A percentile compares a stretch with the other conserved stretches of the same genome.
Conservation (phyloP, 768 basidiomycete species). For the Cyclocybe cylindracea region DNA sequence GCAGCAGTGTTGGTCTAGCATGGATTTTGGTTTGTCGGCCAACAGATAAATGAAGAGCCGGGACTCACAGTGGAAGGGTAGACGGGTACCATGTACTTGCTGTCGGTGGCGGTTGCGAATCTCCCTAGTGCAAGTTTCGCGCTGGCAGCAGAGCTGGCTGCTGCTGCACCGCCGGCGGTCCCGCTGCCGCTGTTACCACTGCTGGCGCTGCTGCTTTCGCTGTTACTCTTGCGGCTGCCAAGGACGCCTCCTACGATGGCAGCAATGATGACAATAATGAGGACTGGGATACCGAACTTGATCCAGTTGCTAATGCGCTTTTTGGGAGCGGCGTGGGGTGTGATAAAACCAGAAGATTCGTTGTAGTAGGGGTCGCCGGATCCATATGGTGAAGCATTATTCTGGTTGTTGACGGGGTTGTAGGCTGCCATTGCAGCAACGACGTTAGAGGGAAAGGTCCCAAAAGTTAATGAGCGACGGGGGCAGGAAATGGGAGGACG, state of each 20-base stretch:
- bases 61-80: conserved; percentile 85
- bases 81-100: conserved; percentile 76
- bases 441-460: conserved; percentile 20
- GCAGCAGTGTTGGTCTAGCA: conserved; percentile 72
- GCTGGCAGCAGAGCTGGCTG: conserved; percentile 57
- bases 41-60: conserved; percentile 2
- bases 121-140: conserved; percentile 62
- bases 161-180: conserved; percentile 39
- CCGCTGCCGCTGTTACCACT: conserved; percentile 41
- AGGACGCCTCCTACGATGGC: conserved; percentile 81
- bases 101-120: conserved; percentile 79
- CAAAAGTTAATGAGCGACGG: conserved; percentile 23
- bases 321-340: conserved; percentile 47
- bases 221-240: conserved; percentile 58
- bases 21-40: conserved; percentile 6
- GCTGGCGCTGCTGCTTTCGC: conserved; percentile 37
- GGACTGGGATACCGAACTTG: conserved; percentile 71
- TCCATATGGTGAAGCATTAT: conserved; percentile 34
- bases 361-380: conserved; percentile 69
- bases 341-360: conserved; percentile 69
- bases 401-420: conserved; percentile 23
- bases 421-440: conserved; percentile 36
- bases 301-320: conserved; percentile 70
- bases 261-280: conserved; percentile 61
- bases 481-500: conserved; percentile 1